phyloP scores from a whole-genome alignment of 2,329 filamentous ascomycete species.

The Lecanicillium sp. region DNA sequence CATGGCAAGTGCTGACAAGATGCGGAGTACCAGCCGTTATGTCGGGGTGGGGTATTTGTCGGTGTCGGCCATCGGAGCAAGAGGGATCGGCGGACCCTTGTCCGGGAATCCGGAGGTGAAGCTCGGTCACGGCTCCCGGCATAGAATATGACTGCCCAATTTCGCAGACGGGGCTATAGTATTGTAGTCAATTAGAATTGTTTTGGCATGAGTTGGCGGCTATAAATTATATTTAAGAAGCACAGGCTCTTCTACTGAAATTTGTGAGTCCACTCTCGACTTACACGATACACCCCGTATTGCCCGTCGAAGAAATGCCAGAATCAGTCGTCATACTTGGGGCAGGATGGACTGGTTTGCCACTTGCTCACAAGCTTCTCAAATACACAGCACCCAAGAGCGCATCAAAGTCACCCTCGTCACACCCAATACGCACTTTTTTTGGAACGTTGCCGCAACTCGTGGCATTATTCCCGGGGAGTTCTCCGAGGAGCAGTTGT shows the following conservation, averaged over 20 bases:
- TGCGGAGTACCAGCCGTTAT: no score
- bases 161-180: no score
- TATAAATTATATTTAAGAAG: no score
- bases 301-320: slow-evolving; percentile 26
- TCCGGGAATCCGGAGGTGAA: not conserved
- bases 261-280: no score
- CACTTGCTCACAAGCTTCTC: slow-evolving; percentile 41
- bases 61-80: slow-evolving; percentile 2
- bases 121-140: slow-evolving; percentile 1
- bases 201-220: no score
- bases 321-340: slow-evolving; percentile 45
- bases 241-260: no score
- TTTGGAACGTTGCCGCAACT: slow-evolving; percentile 48
- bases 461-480: slow-evolving; percentile 42
- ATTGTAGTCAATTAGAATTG: no score
- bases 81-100: slow-evolving; percentile 1
- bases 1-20: not conserved
- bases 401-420: slow-evolving; percentile 44
- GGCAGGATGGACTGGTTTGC: slow-evolving; percentile 41
- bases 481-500: slow-evolving; percentile 37
- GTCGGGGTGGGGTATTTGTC: not conserved
- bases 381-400: slow-evolving; percentile 34
- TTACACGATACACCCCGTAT: not conserved
- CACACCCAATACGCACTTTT: slow-evolving; percentile 44
- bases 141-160: no score